Evolutionary conservation across 1,139 yeast genomes (phyloP).

Genomic region (Sugiyamaella castrensis): DNA sequence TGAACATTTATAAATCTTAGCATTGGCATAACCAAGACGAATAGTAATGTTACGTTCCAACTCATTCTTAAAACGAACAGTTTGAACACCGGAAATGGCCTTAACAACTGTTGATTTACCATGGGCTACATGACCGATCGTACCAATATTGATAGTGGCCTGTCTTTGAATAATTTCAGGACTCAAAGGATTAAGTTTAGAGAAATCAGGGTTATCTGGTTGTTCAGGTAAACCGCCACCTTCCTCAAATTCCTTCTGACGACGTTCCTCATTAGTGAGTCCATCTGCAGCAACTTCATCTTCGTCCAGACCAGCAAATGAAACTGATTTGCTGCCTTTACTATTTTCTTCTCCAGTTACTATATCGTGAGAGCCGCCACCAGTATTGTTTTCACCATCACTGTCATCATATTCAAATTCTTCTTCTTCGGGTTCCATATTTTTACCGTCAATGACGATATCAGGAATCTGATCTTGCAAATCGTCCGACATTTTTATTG

Average conservation of each 20-base stretch:
- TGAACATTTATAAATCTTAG: slow-evolving; percentile 93
- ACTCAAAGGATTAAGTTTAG: slow-evolving; percentile 75
- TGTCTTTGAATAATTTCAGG: slow-evolving; percentile 97
- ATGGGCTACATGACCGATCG: slow-evolving; percentile 99
- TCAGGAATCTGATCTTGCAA: slow-evolving; percentile 83
- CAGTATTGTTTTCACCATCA: slow-evolving; percentile 46
- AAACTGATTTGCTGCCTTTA: slow-evolving; percentile 58
- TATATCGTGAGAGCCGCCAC: slow-evolving; percentile 31
- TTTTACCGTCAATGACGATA: slow-evolving; percentile 74
- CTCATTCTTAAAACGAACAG: slow-evolving; percentile 97
- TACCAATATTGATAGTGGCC: slow-evolving; percentile 98
- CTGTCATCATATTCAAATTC: slow-evolving; percentile 49
- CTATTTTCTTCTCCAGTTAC: slow-evolving; percentile 31
- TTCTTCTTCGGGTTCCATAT: slow-evolving; percentile 46
- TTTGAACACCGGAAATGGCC: slow-evolving; percentile 98
- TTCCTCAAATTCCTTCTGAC: slow-evolving; percentile 85
- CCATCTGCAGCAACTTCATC: slow-evolving; percentile 54
- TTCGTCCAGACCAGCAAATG: slow-evolving; percentile 71
- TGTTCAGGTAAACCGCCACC: slow-evolving; percentile 99
- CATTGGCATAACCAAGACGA: slow-evolving; percentile 97
- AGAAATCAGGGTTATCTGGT: slow-evolving; percentile 82
- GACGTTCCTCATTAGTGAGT: slow-evolving; percentile 58
- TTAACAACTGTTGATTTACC: slow-evolving; percentile 98
- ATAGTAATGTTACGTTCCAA: slow-evolving; percentile 98
- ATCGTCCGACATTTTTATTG: slow-evolving; percentile 43